phyloP scores from a whole-genome alignment of 495 filamentous ascomycete species.

The Neurospora tetraspora region DNA sequence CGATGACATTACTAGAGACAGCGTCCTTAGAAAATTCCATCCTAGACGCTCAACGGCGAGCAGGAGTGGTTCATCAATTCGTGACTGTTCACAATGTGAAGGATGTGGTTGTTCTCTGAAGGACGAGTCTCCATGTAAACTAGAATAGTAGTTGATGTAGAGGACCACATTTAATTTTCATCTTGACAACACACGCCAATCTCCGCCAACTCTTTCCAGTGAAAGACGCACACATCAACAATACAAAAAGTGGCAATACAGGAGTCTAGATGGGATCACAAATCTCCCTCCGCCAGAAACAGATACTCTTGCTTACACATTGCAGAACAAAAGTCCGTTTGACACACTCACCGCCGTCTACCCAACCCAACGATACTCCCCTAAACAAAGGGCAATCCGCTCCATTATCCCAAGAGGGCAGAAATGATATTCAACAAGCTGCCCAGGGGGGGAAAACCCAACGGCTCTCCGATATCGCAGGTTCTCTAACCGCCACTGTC shows the following conservation, averaged over 20 bases:
- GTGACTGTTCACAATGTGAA: too few species aligned
- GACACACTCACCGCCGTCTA: neutral
- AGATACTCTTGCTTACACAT: neutral
- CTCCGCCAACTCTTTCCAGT: too few species aligned
- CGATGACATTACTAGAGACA: neutral
- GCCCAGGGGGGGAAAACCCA: neutral
- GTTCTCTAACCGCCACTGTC: neutral
- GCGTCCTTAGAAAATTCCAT: neutral
- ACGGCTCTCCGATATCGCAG: neutral
- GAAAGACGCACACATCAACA: too few species aligned
- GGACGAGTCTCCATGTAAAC: neutral
- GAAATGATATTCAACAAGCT: neutral
- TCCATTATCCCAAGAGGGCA: neutral
- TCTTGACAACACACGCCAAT: too few species aligned
- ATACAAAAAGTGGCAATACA: too few species aligned
- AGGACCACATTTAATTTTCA: too few species aligned
- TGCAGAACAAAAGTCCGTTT: neutral
- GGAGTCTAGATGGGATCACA: neutral
- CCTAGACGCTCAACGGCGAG: neutral
- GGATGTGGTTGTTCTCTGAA: too few species aligned
- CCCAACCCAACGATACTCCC: neutral
- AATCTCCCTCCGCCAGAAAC: neutral
- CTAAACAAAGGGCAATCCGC: neutral
- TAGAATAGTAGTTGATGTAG: too few species aligned
- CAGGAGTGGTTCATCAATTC: neutral